Base-by-base conservation (phyloP, 108 stramenopile genomes). In the Schizochytrium sp. region DNA sequence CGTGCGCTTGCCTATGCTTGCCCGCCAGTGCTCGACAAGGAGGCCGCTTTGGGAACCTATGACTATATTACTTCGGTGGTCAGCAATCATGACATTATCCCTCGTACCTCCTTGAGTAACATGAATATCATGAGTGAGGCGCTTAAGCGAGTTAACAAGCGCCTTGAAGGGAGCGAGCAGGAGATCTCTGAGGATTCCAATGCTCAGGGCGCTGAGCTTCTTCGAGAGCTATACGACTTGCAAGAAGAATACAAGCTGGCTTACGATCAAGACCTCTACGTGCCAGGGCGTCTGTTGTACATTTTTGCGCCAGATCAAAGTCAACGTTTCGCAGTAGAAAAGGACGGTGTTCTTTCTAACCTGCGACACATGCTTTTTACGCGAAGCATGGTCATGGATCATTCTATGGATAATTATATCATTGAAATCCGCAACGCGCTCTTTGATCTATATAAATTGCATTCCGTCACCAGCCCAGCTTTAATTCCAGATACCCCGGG, bases 331-430 rank as follows among this genome's bases (percentile, higher is more conserved):
- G 64, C 64, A 44, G 42, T 69, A 10, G 64, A 69, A 38, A 69
- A 69, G 64, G 44, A 38, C 5, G 64, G 64, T 7, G 64, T 44
- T 38, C 47, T 83, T 8, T n/a, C 76, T n/a, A 55, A 49, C 38
- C 47, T 83, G 47, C 76, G 76, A 13, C 76, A 55, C 7, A 49
- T 83, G 76, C 50, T 55, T 10, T 55, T 83, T 1, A 83, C 76
- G 28, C 19, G 40, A 38, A 38, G 28, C 0, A 83, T 83, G 76
- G 76, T 83, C 5, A n/a, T 55, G 0, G 76, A 83, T 3, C 76
- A 83, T 40, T 19, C 50, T 7, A 83, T 83, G 76, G 76, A 83
- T n/a, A 55, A 55, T 10, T 83, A 83, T 53, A 69, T 69, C 42
- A 44, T 44, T 44, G 64, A 69, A 44, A 38, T 69, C 10, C 64